Evolutionary conservation across 352 stramenopile genomes (phyloP), one percentile per base, ranked within the genome.

Genomic region (Albugo candida): DNA sequence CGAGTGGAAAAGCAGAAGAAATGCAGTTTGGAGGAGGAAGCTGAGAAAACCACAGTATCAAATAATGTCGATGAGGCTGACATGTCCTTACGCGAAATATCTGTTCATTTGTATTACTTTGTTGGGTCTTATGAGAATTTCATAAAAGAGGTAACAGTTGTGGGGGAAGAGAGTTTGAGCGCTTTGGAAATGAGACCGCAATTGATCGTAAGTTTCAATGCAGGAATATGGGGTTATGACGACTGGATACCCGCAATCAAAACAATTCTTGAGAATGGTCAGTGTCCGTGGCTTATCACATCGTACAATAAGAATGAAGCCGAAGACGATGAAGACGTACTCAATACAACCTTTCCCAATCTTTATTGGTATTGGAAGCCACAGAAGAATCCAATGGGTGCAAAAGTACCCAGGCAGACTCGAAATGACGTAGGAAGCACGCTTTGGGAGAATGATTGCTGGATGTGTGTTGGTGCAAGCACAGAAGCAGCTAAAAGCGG

Each of bases 171-270:
- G 38, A 43, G 17, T 43, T 10, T 19, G 17, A 19, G 10, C 20
- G 17, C 8, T 3, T 8, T 8, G 3, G 38, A 24, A 8, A 31
- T 53, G 41, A 45, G 56, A 6, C 70, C 78, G 3, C 65, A 84
- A 46, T 58, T 86, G 5, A 63, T 66, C 1, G 69, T 85, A 36
- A 86, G 72, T 49, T 92, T 89, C 49, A 89, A 92, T 41, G 79
- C 79, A 13, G 79, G 79, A 4, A 71, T 92, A 20, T 92, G 79
- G 79, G 79, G 79, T 36, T 92, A 92, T 53, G 75, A 92, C 52
- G 63, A 86, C 51, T 92, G 79, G 79, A 47, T 83, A 10, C 77
- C 77, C 17, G 78, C 77, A 16, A 64, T 92, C 18, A 50, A 52
- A 42, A 52, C 81, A 36, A 67, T 91, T 45, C 60, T 88, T 38